Evolutionary conservation across 306 rosid species (phyloP).

Genomic region (Casuarina equisetifolia): DNA sequence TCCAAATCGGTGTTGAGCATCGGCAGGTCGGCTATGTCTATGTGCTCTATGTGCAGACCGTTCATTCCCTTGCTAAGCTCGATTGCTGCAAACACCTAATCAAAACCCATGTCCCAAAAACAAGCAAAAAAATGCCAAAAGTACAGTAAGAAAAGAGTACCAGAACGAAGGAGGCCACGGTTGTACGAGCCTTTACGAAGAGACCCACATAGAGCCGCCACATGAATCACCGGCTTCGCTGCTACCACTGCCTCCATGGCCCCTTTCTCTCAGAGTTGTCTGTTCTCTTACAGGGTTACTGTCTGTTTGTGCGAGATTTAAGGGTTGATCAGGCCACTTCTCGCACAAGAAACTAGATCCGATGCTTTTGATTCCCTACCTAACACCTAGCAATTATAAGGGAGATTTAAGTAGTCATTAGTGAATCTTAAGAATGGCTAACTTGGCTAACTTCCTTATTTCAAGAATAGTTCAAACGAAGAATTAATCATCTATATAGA

Average conservation of each 20-base stretch:
- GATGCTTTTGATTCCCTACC: too few species aligned
- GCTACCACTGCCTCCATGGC: slow-evolving; percentile 26
- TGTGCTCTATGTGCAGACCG: slow-evolving; percentile 57
- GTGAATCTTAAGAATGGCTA: too few species aligned
- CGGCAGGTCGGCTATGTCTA: slow-evolving; percentile 65
- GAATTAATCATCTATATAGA: too few species aligned
- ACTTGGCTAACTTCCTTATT: too few species aligned
- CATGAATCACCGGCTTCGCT: slow-evolving; percentile 38
- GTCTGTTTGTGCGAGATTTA: background rate
- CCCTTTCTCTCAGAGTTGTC: background rate
- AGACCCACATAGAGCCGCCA: slow-evolving; percentile 67
- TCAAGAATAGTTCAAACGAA: too few species aligned
- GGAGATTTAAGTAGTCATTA: too few species aligned
- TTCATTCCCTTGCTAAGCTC: slow-evolving; percentile 47
- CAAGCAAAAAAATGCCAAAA: background rate
- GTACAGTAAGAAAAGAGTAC: slow-evolving; percentile 15
- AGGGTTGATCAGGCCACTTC: too few species aligned
- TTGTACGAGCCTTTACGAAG: slow-evolving; percentile 57
- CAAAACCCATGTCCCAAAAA: background rate
- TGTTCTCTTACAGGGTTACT: background rate
- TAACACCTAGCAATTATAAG: too few species aligned
- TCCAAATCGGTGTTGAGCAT: slow-evolving; percentile 76
- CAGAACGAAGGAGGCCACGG: slow-evolving; percentile 63
- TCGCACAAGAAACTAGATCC: too few species aligned
- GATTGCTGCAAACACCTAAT: slow-evolving; percentile 40